Evolutionary conservation across 768 basidiomycete genomes (phyloP), one percentile per base, ranked within the genome.

Genomic region (Galerina sulciceps): DNA sequence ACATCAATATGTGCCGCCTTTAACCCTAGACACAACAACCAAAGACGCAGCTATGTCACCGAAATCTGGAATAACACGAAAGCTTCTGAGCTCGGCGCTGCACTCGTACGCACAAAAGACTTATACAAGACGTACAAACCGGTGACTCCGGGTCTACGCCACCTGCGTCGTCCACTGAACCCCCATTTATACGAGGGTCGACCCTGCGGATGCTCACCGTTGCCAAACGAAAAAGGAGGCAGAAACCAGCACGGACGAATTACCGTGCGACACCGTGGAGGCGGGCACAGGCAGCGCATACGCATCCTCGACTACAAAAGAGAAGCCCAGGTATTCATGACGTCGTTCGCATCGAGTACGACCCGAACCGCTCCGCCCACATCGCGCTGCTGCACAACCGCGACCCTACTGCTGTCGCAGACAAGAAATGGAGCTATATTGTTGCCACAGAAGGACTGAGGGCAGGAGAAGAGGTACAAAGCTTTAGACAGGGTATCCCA

Each of bases 331-430:
- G 96, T 9, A 76, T 88, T 36, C 91, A 93, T 67, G 92, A 96
- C 64, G 94, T 99, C 44, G 83, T 96, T 3, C 85, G 97, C 46
- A 93, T 99, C 64, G 97, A 99, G 76, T 99, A 96, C 69, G 97
- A 99, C 78, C 97, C 97, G 0, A 91, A 91, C 4, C 83, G 97
- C 43, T 91, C 89, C 36, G 94, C 93, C 6, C 97, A 99, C 72
- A 96, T 99, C 68, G 96, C 97, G 2, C 83, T 99, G 59, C 70
- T 98, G 68, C 81, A 81, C 69, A 88, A 85, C 68, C 79, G 88
- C 49, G 78, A 86, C 63, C 71, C 80, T 3, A 70, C 69, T 9
- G 79, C 83, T 34, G 78, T 81, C 59, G 89, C 85, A 1, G 72
- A 57, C 59, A 77, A 82, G 59, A 81, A 77, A 65, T 96, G 90